These are phyloP conservation scores for Paecilomyces sp. DNA, from an alignment of 2,329 filamentous ascomycete species.

Conservation along the genomic window DNA sequence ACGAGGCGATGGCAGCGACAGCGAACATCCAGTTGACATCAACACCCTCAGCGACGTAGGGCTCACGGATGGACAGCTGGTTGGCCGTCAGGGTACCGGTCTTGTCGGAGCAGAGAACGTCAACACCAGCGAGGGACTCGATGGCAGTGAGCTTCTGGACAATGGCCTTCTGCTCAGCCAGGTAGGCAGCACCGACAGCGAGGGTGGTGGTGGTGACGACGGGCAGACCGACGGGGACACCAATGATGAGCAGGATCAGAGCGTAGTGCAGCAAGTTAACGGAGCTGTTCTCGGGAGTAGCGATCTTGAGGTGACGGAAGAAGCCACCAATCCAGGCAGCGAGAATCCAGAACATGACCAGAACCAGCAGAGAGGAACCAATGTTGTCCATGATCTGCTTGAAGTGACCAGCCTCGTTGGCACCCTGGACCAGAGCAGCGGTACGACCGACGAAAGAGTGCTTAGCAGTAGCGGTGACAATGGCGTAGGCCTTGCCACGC, in stretches of 20 bases:
- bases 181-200: conserved; percentile 69
- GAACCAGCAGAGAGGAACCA: conserved; percentile 63
- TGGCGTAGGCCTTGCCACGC: conserved; percentile 67
- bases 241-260: conserved; percentile 66
- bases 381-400: conserved; percentile 81
- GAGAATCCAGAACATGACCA: conserved; percentile 73
- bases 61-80: conserved; percentile 69
- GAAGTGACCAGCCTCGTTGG: conserved; percentile 70
- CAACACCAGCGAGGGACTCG: conserved; percentile 66
- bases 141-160: conserved; percentile 75
- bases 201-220: conserved; percentile 73
- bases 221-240: conserved; percentile 72
- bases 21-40: conserved; percentile 84
- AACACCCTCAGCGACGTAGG: conserved; percentile 67
- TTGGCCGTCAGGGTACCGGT: conserved; percentile 59
- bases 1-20: conserved; percentile 67
- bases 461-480: conserved; percentile 60
- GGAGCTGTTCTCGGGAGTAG: conserved; percentile 44
- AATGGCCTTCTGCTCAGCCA: conserved; percentile 70
- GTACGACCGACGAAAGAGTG: conserved; percentile 72
- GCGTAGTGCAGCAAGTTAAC: conserved; percentile 62
- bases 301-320: conserved; percentile 62
- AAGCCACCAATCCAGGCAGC: conserved; percentile 71
- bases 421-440: conserved; percentile 65
- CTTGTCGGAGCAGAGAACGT: conserved; percentile 76